These are phyloP conservation scores for Euphorbia tirucalli DNA, from an alignment of 345 rosid species.

Conservation along the genomic window DNA sequence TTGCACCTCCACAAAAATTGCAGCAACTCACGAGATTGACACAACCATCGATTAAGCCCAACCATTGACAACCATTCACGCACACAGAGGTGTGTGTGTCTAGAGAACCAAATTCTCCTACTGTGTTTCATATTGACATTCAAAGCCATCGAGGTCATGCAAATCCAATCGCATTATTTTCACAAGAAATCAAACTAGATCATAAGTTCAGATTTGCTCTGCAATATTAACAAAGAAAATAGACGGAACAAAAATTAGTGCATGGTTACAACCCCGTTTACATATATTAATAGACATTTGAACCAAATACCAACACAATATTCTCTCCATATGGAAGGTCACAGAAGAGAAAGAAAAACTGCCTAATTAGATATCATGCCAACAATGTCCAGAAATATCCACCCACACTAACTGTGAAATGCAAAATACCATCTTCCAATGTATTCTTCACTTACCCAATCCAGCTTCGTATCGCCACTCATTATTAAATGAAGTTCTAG, in stretches of 20 bases:
- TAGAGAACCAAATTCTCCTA: neutral
- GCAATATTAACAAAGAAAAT: neutral
- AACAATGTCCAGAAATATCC: neutral
- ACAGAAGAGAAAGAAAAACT: neutral
- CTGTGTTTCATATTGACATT: neutral
- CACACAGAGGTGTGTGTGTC: neutral
- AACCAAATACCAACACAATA: neutral
- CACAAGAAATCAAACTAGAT: neutral
- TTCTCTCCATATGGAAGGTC: neutral
- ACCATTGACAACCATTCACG: neutral
- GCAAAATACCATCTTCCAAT: neutral
- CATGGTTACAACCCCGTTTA: neutral
- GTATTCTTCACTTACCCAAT: neutral
- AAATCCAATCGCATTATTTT: neutral
- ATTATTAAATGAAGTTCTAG: constrained; percentile 3
- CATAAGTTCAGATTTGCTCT: neutral
- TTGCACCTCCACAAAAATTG: neutral
- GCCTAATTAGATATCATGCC: constrained; percentile 2
- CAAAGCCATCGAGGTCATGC: neutral
- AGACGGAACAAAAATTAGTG: neutral
- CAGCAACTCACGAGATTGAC: neutral
- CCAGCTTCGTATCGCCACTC: neutral
- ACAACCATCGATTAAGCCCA: neutral
- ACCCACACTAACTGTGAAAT: neutral
- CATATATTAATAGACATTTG: neutral